Evolutionary conservation across 2,329 filamentous ascomycete species (phyloP).

Genomic region (Colletotrichum agaves): DNA sequence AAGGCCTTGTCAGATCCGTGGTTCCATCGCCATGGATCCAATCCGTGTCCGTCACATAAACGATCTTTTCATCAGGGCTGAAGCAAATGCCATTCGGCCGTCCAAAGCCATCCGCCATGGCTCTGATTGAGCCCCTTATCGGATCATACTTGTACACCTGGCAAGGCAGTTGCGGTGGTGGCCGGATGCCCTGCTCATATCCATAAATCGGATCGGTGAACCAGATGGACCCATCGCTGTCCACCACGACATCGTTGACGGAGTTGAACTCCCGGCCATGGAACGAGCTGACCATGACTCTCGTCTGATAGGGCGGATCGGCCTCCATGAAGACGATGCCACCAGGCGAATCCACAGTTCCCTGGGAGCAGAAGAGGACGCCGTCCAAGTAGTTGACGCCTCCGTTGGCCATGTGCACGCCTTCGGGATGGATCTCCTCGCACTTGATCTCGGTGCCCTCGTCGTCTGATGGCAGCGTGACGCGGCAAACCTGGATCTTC

Average conservation of each 20-base stretch:
- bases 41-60: slow-evolving; percentile 59
- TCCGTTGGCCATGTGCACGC: slow-evolving; percentile 59
- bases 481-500: slow-evolving; percentile 45
- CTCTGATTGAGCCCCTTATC: slow-evolving; percentile 50
- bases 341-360: slow-evolving; percentile 42
- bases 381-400: slow-evolving; percentile 57
- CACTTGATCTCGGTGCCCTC: slow-evolving; percentile 37
- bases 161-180: slow-evolving; percentile 54
- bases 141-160: slow-evolving; percentile 61
- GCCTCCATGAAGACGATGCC: slow-evolving; percentile 48
- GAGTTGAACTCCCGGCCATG: slow-evolving; percentile 57
- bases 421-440: slow-evolving; percentile 47
- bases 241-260: slow-evolving; percentile 58
- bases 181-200: slow-evolving; percentile 59
- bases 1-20: slow-evolving; percentile 34
- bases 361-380: slow-evolving; percentile 55
- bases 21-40: slow-evolving; percentile 47
- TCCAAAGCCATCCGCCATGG: slow-evolving; percentile 59
- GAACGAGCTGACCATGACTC: slow-evolving; percentile 51
- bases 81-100: slow-evolving; percentile 59
- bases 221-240: slow-evolving; percentile 57
- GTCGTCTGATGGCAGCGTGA: slow-evolving; percentile 39
- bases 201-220: slow-evolving; percentile 63
- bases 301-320: slow-evolving; percentile 44
- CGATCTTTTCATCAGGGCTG: slow-evolving; percentile 54